Evolutionary conservation across 164 flowering plant genomes (phyloP).

Genomic region (Kalanchoe fedtschenkoi): DNA sequence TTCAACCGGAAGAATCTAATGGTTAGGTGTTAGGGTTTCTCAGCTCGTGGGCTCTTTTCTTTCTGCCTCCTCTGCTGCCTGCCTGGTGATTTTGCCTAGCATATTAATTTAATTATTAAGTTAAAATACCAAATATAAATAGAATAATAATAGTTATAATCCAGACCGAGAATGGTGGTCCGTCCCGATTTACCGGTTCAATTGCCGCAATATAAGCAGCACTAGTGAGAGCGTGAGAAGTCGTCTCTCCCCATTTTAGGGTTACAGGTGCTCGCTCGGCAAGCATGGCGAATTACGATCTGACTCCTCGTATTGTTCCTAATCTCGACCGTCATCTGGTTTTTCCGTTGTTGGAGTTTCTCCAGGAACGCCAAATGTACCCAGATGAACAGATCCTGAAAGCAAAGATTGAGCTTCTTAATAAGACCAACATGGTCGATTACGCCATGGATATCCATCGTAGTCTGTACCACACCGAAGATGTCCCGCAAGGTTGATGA

Average conservation of each 20-base stretch:
- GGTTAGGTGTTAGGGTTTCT: background rate
- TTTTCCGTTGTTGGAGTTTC: slow-evolving; percentile 76
- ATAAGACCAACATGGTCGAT: slow-evolving; percentile 95
- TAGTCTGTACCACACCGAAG: slow-evolving; percentile 78
- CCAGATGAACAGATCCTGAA: slow-evolving; percentile 70
- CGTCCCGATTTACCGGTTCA: background rate
- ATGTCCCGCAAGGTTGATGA: slow-evolving; percentile 72
- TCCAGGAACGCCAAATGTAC: slow-evolving; percentile 61
- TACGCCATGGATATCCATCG: slow-evolving; percentile 98
- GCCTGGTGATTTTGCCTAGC: too few relatives aligned
- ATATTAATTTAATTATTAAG: too few relatives aligned
- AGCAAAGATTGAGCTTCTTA: slow-evolving; percentile 77
- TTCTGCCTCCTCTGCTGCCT: background rate
- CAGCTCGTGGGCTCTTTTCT: too few relatives aligned
- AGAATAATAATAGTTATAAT: too few relatives aligned
- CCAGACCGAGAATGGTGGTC: background rate
- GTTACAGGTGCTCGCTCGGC: background rate
- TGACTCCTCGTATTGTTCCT: slow-evolving; percentile 64
- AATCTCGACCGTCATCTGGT: slow-evolving; percentile 79
- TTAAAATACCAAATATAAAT: too few relatives aligned
- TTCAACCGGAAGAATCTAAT: background rate
- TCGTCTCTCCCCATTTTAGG: slow-evolving; percentile 1
- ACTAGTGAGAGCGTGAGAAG: background rate
- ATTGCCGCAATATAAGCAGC: background rate
- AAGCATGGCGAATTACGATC: slow-evolving; percentile 62